These are phyloP conservation scores for Phytopythium kandeliae DNA, from an alignment of 352 stramenopile species.

Conservation along the genomic window DNA sequence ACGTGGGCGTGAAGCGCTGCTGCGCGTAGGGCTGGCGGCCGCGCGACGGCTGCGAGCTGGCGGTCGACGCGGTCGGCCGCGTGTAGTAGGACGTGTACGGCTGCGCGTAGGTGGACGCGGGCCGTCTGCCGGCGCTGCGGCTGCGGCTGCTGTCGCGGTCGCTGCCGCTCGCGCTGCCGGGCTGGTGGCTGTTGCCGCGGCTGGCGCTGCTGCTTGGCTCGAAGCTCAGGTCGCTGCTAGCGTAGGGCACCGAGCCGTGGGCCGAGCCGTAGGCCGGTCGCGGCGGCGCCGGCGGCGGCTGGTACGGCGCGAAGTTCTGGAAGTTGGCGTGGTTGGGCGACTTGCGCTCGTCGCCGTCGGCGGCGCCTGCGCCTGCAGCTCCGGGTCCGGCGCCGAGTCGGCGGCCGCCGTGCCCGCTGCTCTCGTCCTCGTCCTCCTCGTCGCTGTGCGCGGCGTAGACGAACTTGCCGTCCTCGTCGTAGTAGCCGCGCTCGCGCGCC, in stretches of 20 bases:
- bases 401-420: background rate
- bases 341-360: constrained; percentile 6
- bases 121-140: background rate
- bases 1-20: constrained; percentile 6
- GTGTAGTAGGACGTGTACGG: constrained; percentile 8
- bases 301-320: constrained; percentile 7
- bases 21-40: constrained; percentile 1
- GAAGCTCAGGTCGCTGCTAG: constrained; percentile 2
- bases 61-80: background rate
- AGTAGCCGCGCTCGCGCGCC: constrained; percentile 18
- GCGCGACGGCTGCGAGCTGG: constrained; percentile 3
- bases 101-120: constrained; percentile 3
- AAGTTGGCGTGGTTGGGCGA: constrained; percentile 7
- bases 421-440: constrained; percentile 2
- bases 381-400: no score
- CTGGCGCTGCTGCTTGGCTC: background rate
- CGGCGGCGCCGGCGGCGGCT: background rate
- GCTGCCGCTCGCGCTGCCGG: background rate
- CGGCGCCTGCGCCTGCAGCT: background rate
- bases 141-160: background rate
- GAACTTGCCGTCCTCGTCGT: constrained; percentile 9
- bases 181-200: background rate
- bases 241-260: background rate
- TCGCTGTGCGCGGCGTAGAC: constrained; percentile 8
- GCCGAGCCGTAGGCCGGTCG: background rate